Conservation (phyloP, 2,329 filamentous ascomycete genomes). For the Simplicillium aogashimaense region DNA sequence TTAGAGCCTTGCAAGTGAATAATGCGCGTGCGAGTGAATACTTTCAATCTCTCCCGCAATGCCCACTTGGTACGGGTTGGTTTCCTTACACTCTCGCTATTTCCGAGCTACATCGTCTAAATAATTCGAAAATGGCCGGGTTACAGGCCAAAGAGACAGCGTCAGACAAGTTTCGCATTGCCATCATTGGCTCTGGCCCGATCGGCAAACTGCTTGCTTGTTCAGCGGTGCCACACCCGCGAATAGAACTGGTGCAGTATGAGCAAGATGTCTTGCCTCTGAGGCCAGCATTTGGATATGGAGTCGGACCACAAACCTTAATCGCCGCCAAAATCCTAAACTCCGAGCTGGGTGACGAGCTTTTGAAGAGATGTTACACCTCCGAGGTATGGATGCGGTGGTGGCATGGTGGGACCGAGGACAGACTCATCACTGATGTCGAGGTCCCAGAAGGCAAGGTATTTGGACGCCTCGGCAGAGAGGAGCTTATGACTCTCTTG, state of each 20-base stretch:
- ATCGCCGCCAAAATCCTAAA: too few relatives aligned
- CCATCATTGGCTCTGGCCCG: slow-evolving; percentile 4
- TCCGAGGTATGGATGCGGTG: slow-evolving; percentile 1
- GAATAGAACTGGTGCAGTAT: slow-evolving; percentile 1
- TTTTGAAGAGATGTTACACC: slow-evolving; percentile 2
- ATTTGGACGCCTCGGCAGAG: slow-evolving; percentile 1
- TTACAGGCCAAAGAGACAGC: too few relatives aligned
- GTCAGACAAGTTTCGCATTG: slow-evolving; percentile 9
- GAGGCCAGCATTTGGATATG: neutral
- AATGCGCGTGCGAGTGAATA: too few relatives aligned
- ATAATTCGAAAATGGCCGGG: too few relatives aligned
- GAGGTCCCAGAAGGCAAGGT: slow-evolving; percentile 3
- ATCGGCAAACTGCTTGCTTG: slow-evolving; percentile 3
- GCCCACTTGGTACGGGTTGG: too few relatives aligned
- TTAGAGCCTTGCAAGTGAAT: too few relatives aligned
- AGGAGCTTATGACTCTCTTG: slow-evolving; percentile 2
- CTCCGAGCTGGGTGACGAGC: slow-evolving; percentile 1
- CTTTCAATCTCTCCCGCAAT: too few relatives aligned
- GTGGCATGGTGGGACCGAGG: slow-evolving; percentile 3
- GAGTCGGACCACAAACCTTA: too few relatives aligned
- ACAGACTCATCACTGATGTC: slow-evolving; percentile 2
- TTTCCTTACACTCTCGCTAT: too few relatives aligned
- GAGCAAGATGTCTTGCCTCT: slow-evolving; percentile 1
- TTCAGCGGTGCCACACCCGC: slow-evolving; percentile 1
- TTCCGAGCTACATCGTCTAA: too few relatives aligned